Evolutionary conservation across 169 alveolate species (phyloP).

Genomic region (Plasmodium inui): DNA sequence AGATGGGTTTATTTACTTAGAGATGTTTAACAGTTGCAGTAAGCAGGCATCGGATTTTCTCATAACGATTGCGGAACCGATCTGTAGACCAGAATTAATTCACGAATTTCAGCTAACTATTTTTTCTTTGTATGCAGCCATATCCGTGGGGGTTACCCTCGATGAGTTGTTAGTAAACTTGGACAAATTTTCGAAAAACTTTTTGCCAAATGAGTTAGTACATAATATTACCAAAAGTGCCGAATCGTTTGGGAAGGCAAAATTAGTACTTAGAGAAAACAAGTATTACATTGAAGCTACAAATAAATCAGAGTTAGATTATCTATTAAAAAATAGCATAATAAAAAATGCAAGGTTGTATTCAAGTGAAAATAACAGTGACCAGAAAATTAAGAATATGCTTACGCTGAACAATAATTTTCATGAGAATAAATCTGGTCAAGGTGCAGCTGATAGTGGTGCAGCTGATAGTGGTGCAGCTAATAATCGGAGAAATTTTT

Average conservation of each 20-base stretch:
- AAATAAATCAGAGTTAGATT: slow-evolving; percentile 87
- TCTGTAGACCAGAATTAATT: slow-evolving; percentile 95
- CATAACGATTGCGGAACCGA: slow-evolving; percentile 98
- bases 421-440: slow-evolving; percentile 20
- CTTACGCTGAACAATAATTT: slow-evolving; percentile 59
- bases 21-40: slow-evolving; percentile 85
- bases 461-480: slow-evolving; percentile 46
- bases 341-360: slow-evolving; percentile 88
- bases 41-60: slow-evolving; percentile 96
- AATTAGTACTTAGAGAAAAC: slow-evolving; percentile 93
- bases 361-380: slow-evolving; percentile 75
- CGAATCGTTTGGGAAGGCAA: slow-evolving; percentile 93
- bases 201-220: slow-evolving; percentile 88
- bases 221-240: slow-evolving; percentile 89
- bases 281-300: slow-evolving; percentile 94
- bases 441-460: slow-evolving; percentile 27
- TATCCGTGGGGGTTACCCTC: slow-evolving; percentile 94
- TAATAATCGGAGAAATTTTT: slow-evolving; percentile 12
- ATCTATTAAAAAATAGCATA: slow-evolving; percentile 87
- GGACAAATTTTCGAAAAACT: slow-evolving; percentile 93
- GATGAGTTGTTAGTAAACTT: slow-evolving; percentile 93
- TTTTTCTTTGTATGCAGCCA: slow-evolving; percentile 97
- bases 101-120: slow-evolving; percentile 96
- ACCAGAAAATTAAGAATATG: slow-evolving; percentile 56
- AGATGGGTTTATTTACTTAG: slow-evolving; percentile 90